Base-by-base conservation (phyloP, 306 rosid genomes). In the Quercus robur region DNA sequence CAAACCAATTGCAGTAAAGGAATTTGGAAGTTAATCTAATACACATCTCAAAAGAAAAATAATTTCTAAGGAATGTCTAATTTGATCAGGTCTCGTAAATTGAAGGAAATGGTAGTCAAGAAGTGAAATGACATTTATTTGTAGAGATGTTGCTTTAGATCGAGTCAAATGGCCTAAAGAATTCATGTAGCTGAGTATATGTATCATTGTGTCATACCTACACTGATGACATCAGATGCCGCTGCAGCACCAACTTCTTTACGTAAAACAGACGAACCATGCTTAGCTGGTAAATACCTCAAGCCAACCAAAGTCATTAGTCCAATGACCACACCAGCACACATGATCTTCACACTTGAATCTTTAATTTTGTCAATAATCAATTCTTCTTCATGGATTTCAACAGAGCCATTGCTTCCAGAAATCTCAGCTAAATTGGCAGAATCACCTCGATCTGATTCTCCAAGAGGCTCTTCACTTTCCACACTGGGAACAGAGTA, bases 291-390 rank as follows among this genome's bases (percentile, higher is more conserved):
- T 86, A 95, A 56, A 75, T 77, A 78, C 86, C 89, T 93, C 84
- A 93, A 81, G 79, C 97, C 97, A 79, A 78, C 89, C 52, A 86
- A 79, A 81, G 96, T 95, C 83, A 88, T 72, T 1, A 95, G 85
- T 80, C 99, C 98, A 84, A 91, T 87, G 79, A 89, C 93, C 75
- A 84, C 92, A 82, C 97, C 97, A 71, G 98, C 98, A 80, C 92
- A 91, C 93, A 89, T 91, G 80, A 95, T 86, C 88, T 89, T 89
- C 82, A 91, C 86, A 75, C 91, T 91, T 38, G 91, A 90, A 82
- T 90, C 91, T 88, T 90, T 91, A 68, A 95, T 91, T 67, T 88
- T 77, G 52, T 91, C 93, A 18, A 93, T 77, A 74, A 89, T 85
- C 76, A 81, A 68, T 67, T 84, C 84, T 59, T 85, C 94, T 70